phyloP scores from a whole-genome alignment of 1,284 basidiomycete species.

The Pascua sp. region DNA sequence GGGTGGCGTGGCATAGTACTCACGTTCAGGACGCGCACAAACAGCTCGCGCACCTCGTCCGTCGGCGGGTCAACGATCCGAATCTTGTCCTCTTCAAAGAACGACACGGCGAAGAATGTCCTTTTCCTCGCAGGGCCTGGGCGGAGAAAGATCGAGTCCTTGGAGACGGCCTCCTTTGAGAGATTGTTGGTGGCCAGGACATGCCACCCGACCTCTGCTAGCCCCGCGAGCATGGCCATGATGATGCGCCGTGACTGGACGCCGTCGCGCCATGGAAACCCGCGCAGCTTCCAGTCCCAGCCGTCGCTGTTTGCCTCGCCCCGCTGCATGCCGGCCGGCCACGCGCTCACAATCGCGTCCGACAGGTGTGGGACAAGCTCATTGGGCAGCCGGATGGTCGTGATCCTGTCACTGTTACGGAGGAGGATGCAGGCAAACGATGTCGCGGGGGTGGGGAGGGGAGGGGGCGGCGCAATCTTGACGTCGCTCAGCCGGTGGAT shows the following conservation, averaged over 20 bases:
- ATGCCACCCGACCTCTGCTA: neutral
- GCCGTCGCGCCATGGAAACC: neutral
- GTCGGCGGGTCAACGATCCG: neutral
- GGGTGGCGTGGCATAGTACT: no score
- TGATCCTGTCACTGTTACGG: neutral
- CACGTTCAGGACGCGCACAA: neutral
- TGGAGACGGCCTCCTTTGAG: neutral
- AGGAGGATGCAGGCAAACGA: neutral
- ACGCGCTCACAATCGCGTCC: neutral
- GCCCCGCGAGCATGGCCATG: neutral
- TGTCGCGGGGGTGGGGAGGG: no score
- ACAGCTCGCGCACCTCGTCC: neutral
- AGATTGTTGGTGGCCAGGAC: neutral
- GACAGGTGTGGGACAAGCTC: neutral
- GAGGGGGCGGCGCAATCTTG: no score
- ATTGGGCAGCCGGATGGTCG: neutral
- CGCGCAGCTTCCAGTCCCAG: slow-evolving; percentile 1
- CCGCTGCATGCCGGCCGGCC: neutral
- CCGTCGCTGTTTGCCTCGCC: neutral
- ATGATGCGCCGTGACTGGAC: neutral
- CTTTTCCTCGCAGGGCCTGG: neutral
- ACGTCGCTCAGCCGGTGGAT: no score
- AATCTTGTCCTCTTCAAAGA: neutral
- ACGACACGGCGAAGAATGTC: slow-evolving; percentile 1
- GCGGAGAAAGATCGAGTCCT: neutral